Evolutionary conservation across 129 eudicot genomes (phyloP).

Genomic region (Daucus carota): DNA sequence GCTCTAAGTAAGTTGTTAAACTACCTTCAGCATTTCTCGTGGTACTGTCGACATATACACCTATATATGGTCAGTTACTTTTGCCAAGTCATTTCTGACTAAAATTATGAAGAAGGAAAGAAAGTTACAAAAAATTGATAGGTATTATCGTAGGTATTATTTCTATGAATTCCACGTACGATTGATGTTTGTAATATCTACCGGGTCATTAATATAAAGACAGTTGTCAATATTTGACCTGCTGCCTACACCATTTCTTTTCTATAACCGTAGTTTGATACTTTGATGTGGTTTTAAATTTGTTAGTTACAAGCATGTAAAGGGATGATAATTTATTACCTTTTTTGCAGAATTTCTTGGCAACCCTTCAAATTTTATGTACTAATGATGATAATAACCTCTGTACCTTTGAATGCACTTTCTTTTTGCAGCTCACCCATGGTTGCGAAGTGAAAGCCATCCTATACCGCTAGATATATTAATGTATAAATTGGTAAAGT

Average conservation of each 20-base stretch:
- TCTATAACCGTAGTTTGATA: not conserved
- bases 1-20: slow-evolving; percentile 45
- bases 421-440: slow-evolving; percentile 47
- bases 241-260: not conserved
- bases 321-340: not conserved
- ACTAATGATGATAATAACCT: not conserved
- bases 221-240: not conserved
- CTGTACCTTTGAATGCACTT: not conserved
- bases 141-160: not conserved
- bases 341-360: not conserved
- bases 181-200: not conserved
- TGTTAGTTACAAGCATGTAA: not conserved
- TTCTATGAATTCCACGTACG: not conserved
- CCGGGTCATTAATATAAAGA: not conserved
- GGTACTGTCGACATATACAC: not conserved
- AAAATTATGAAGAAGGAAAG: not conserved
- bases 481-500: slow-evolving; percentile 48
- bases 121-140: not conserved
- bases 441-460: slow-evolving; percentile 49
- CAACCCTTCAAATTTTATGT: slow-evolving; percentile 14
- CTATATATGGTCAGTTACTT: not conserved
- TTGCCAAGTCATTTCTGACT: not conserved
- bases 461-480: slow-evolving; percentile 51
- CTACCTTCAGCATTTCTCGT: not conserved
- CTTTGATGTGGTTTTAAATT: not conserved